Base-by-base conservation (phyloP, 495 filamentous ascomycete genomes). In the Daldinia bambusicola region DNA sequence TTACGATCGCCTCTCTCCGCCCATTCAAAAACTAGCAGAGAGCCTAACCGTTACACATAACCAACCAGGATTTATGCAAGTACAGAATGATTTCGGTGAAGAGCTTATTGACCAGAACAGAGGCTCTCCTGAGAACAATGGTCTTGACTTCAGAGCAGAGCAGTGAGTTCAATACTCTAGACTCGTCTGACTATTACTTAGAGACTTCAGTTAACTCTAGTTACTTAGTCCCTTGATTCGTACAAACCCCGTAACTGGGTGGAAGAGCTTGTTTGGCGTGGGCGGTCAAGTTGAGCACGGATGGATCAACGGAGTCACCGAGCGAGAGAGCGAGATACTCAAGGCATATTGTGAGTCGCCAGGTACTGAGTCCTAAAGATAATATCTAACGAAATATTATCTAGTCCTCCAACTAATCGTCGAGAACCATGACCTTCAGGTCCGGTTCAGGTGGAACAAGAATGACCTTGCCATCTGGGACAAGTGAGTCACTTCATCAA, bases 391-490 rank as follows among this genome's bases (percentile, higher is more conserved):
- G 32, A n/a, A 1, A 36, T 48, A 14, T 26, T 26, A 26, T 3
- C 7, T 56, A 79, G 77, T 93, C 61, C 87, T 86, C 30, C 79
- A 82, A 20, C 69, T 92, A 20, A 84, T 93, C 56, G 78, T 82
- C 7, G 87, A 93, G 74, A 93, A 92, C 69, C 91, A 92, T 69
- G 91, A 94, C 74, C 77, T 91, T 52, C 91, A 93, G 77, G 89
- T 91, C 2, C 83, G 91, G 6, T 83, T 86, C 76, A 81, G 84
- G 60, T 93, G 88, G 89, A 85, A 86, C 67, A 75, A 80, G 66
- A 86, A 87, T 63, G 85, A 89, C 75, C 72, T 89, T 16, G 89
- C 90, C 0, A 88, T 92, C 64, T 93, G 90, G 91, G 91, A 92
- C 80, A 92, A 80, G 71, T 78, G 41, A 58, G 69, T 69, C 4